phyloP scores from a whole-genome alignment of 228 moss, liverwort and hornwort species.

The Sphagnum fallax region DNA sequence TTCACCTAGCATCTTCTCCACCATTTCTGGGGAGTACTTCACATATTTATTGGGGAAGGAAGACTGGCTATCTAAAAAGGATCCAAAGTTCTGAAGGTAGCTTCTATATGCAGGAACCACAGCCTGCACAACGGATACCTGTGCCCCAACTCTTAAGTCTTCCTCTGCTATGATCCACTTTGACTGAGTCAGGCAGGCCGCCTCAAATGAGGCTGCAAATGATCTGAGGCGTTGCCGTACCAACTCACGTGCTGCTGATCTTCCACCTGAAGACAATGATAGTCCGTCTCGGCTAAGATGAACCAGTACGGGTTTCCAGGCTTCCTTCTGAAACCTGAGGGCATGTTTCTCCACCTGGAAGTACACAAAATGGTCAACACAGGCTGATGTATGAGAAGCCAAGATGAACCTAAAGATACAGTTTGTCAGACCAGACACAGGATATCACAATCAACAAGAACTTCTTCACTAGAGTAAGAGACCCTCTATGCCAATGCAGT shows the following conservation, averaged over 20 bases:
- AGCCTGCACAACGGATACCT: conserved; percentile 57
- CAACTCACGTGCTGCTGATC: conserved; percentile 48
- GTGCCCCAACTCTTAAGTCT: conserved; percentile 54
- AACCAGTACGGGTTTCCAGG: conserved; percentile 59
- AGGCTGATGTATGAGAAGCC: no score
- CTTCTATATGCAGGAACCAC: conserved; percentile 83
- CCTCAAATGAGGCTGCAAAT: conserved; percentile 64
- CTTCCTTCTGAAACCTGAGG: conserved; percentile 64
- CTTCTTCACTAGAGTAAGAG: background rate
- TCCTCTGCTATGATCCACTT: conserved; percentile 70
- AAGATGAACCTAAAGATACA: no score
- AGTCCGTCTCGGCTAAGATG: conserved; percentile 69
- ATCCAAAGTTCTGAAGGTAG: conserved; percentile 39
- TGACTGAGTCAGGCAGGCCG: conserved; percentile 43
- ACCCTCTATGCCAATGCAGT: no score
- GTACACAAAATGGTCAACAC: no score
- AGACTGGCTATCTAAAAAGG: conserved; percentile 32
- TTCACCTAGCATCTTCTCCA: conserved; percentile 39
- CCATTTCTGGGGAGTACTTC: conserved; percentile 36
- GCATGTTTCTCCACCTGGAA: conserved; percentile 68
- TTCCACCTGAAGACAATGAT: conserved; percentile 53
- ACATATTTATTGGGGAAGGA: conserved; percentile 37
- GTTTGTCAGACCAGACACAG: background rate
- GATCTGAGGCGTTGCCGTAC: conserved; percentile 57
- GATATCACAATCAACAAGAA: background rate